Evolutionary conservation across 2,329 filamentous ascomycete genomes (phyloP), one percentile per base, ranked within the genome.

Genomic region (Fusarium tuaranense): DNA sequence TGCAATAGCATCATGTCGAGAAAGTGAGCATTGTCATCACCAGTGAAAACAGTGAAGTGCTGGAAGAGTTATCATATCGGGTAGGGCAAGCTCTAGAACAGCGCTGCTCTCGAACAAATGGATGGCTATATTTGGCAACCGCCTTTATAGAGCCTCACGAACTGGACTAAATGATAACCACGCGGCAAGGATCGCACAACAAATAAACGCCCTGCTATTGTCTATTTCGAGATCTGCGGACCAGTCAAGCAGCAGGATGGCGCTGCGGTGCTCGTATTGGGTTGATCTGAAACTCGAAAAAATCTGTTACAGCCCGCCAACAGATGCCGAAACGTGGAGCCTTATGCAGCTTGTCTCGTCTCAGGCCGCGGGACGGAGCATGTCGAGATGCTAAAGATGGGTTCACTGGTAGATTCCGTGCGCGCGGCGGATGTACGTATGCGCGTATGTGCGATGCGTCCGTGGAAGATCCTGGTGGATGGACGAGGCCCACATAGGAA

Each of bases 341-440:
- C 65, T 74, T 36, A 75, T 74, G 69, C 72, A 60, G 46, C 60
- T 38, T 69, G 69, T 75, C 72, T 72, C 63, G 57, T 61, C 44
- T 41, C 55, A 46, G 48, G 22, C 38, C 51, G 48, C 27, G 48
- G 61, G 63, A 46, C 51, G 58, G 66, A 65, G 41, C 44, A 57
- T 25, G 27, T 55, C 51, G 30, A 44, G 57, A 55, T 69, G 25
- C 62, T 59, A 46, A 59, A 69, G 61, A 65, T 72, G 48, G 48
- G 66, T 41, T 65, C 36, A 41, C 20, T 27, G 36, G 55, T 41
- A 30, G 57, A 59, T 59, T 62, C 41, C 27, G 27, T 32, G 27
- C 59, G 25, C 59, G 39, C n/a, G 25, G 25, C 27, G 59, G 25
- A 51, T 63, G 46, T 27, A 20, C 20, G 60, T 36, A 63, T 36